Base-by-base conservation (phyloP, 345 rosid species). In the Fremontodendron californicum region DNA sequence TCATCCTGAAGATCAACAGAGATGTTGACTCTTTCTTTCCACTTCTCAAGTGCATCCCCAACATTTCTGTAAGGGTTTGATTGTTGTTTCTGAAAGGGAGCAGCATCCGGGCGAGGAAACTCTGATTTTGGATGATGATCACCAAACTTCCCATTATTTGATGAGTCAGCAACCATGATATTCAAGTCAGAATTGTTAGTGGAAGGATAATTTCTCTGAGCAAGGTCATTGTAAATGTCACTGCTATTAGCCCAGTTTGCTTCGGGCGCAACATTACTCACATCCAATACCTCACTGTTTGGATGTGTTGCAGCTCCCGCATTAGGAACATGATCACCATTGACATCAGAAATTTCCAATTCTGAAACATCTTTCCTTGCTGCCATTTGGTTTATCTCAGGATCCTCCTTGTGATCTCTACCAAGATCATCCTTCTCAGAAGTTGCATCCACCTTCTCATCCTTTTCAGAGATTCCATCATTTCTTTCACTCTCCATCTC, bases 11-110 rank as follows among this genome's bases (percentile, higher is more conserved):
- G 89, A 82, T 91, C 97, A 61, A 86, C 78, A 54, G 93, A 86
- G 48, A 93, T 87, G 82, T 77, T 90, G 57, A 88, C 92, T 87
- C 94, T 90, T 81, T 96, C 97, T 78, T 93, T 96, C 98, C 99
- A 96, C 73, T 90, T 92, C 85, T 92, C 87, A 80, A 92, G 86
- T 45, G 98, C 99, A 90, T 91, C 89, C 54, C 98, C 99, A 62
- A 90, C 85, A 64, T 81, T 93, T 79, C 98, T 81, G 39, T 92
- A 93, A 55, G 94, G 97, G 74, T 96, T 96, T 19, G 88, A 88
- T 80, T 82, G 88, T 74, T 80, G 82, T 79, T 86, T 89, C 78
- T 82, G 88, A 78, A 78, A 51, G 54, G 83, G 27, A 31, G 88
- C 81, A 58, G 90, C 62, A 80, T 90, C 92, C 61, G 77, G 82